Conservation (phyloP, 2,329 filamentous ascomycete genomes). For the Talaromyces marneffei region DNA sequence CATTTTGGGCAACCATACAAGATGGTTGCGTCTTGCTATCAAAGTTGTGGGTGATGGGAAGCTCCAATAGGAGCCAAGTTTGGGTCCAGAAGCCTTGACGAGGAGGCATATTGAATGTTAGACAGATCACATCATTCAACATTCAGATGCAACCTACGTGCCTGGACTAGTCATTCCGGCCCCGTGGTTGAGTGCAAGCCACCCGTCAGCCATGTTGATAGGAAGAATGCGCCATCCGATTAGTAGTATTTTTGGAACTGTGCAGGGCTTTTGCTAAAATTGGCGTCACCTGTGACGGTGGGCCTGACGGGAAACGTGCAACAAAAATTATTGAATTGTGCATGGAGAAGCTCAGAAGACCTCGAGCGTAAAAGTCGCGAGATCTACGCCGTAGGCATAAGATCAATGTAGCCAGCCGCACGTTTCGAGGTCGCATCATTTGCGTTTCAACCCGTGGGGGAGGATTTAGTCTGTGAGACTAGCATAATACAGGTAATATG, state of each 20-base stretch:
- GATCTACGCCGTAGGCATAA: slow-evolving; percentile 7
- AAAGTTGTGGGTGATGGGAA: not conserved
- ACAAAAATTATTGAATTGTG: not conserved
- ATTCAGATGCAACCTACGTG: slow-evolving; percentile 10
- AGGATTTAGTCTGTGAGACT: not conserved
- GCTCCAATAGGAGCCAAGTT: not conserved
- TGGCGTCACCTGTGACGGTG: not conserved
- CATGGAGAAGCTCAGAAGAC: not conserved
- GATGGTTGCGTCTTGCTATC: not conserved
- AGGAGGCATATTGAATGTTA: not conserved
- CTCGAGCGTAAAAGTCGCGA: not conserved
- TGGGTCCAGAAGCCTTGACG: not conserved
- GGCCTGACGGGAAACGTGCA: not conserved
- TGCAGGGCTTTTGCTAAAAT: not conserved
- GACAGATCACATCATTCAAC: not conserved
- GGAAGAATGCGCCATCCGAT: not conserved
- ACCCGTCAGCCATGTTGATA: slow-evolving; percentile 7
- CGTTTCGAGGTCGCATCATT: not conserved
- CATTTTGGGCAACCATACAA: not conserved
- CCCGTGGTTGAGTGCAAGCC: slow-evolving; percentile 13
- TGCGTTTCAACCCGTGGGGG: slow-evolving; percentile 10
- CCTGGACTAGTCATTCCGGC: slow-evolving; percentile 8
- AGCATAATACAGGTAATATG: not conserved
- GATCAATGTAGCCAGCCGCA: slow-evolving; percentile 1
- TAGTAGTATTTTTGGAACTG: slow-evolving; percentile 2